A percentile compares a stretch with the other conserved stretches of the same genome.
phyloP scores from a whole-genome alignment of 78 protist species.

The Cavenderia fasciculata region DNA sequence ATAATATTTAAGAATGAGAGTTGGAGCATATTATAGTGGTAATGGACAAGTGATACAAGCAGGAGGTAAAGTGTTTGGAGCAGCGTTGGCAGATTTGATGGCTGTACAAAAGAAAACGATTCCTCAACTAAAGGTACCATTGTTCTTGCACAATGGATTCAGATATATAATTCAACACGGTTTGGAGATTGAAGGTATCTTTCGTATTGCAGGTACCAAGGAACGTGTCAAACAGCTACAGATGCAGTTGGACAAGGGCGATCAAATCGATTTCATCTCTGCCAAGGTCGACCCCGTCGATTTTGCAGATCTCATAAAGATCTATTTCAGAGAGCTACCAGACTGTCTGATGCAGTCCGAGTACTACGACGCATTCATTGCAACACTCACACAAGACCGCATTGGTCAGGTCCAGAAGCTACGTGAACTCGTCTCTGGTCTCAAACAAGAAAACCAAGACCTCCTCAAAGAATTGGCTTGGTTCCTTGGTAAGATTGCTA shows the following conservation, averaged over 20 bases:
- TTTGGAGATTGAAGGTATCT: constrained; percentile 58
- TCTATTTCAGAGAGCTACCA: constrained; percentile 70
- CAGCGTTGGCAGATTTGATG: constrained; percentile 25
- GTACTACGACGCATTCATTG: constrained; percentile 48
- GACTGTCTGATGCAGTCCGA: constrained; percentile 63
- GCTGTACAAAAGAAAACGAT: constrained; percentile 11
- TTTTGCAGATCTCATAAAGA: constrained; percentile 67
- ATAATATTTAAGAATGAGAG: background rate
- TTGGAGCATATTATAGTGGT: background rate
- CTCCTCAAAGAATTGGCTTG: constrained; percentile 28
- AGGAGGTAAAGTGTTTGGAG: constrained; percentile 58
- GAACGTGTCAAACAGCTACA: constrained; percentile 64
- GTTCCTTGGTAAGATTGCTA: constrained; percentile 49
- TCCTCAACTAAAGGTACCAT: constrained; percentile 24
- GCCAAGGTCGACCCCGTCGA: constrained; percentile 58
- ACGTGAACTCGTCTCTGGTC: constrained; percentile 5
- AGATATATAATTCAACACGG: constrained; percentile 56
- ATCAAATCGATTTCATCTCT: constrained; percentile 8
- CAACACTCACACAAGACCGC: constrained; percentile 1
- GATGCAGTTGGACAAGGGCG: constrained; percentile 52
- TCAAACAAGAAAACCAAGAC: constrained; percentile 45
- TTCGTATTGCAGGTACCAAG: constrained; percentile 74
- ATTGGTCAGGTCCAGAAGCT: constrained; percentile 51
- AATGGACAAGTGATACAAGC: background rate
- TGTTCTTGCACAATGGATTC: constrained; percentile 48